Evolutionary conservation across 176 grass and related monocot species (phyloP).

Genomic region (Rhipidocladum racemiflorum): DNA sequence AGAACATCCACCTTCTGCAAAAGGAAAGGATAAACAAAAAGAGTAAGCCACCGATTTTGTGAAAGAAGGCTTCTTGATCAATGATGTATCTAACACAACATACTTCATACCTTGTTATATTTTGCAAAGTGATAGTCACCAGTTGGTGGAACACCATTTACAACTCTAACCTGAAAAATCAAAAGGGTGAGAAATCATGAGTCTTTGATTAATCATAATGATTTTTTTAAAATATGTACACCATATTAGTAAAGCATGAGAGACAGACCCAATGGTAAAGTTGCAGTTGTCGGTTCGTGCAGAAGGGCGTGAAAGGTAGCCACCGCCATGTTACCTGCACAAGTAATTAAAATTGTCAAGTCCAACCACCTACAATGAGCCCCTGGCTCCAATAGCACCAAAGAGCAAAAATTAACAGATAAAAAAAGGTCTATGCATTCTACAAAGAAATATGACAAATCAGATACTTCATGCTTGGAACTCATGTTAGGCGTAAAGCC

Average conservation of each 20-base stretch:
- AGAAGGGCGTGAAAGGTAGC: constrained; percentile 89
- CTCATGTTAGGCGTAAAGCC: background rate
- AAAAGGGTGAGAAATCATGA: constrained; percentile 11
- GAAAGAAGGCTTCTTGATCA: too few relatives aligned
- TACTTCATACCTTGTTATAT: constrained; percentile 72
- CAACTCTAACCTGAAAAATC: constrained; percentile 73
- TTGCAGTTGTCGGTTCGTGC: constrained; percentile 83
- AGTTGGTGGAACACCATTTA: constrained; percentile 76
- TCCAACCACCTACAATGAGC: background rate
- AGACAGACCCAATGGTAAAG: constrained; percentile 90
- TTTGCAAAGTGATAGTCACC: constrained; percentile 96
- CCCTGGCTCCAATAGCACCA: background rate
- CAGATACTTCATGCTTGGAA: background rate
- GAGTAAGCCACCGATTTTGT: too few relatives aligned
- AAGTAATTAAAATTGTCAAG: constrained; percentile 27
- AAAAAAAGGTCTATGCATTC: background rate
- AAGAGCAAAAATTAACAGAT: background rate
- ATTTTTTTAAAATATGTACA: constrained; percentile 16
- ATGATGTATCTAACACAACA: constrained; percentile 10
- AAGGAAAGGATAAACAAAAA: too few relatives aligned
- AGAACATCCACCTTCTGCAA: too few relatives aligned
- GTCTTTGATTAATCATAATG: constrained; percentile 6
- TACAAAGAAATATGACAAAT: background rate
- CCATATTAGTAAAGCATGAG: constrained; percentile 16
- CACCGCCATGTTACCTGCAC: constrained; percentile 89